Evolutionary conservation across 768 basidiomycete species (phyloP), one percentile per base, ranked within the genome.

Genomic region (Kwoniella heveanensis): DNA sequence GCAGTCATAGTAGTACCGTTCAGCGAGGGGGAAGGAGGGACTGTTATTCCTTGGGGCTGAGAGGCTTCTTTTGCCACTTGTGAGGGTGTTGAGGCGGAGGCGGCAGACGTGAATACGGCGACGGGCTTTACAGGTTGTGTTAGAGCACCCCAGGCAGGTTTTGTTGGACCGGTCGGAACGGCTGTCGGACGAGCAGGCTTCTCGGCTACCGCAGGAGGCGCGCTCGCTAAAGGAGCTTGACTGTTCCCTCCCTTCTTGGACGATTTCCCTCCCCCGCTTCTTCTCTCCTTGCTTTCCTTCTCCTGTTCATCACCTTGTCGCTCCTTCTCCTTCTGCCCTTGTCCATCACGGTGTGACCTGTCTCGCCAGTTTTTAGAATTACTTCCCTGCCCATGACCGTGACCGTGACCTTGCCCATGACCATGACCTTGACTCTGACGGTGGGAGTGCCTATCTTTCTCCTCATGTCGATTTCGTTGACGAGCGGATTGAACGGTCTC

Each of bases 401-500:
- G 39, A 47, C 56, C 27, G 21, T 27, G 54, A 47, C 56, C 56
- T 4, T 57, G 39, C 25, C 44, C 56, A n/a, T 57, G n/a, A 22
- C 56, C 39, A n/a, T 57, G n/a, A 19, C 39, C 56, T 9, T 57
- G 37, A 36, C n/a, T n/a, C 2, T 44, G 26, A 17, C 39, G 4
- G 39, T 44, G 39, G 19, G 39, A 44, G 53, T 54, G 61, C 48
- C 61, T 68, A 39, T 54, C 64, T 53, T 67, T 67, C 30, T 62
- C 49, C 37, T 58, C 58, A 8, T 46, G 55, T 54, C 48, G 27
- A 27, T 30, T 24, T 9, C 37, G 30, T 60, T 72, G 58, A 27
- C 57, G 54, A n/a, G 59, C 61, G 21, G 68, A 57, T 39, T 64
- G 65, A 0, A 73, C 72, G 13, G 70, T 76, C 60, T 76, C 71